phyloP scores from a whole-genome alignment of 1,139 yeast species.

The Nadsonia commutata region DNA sequence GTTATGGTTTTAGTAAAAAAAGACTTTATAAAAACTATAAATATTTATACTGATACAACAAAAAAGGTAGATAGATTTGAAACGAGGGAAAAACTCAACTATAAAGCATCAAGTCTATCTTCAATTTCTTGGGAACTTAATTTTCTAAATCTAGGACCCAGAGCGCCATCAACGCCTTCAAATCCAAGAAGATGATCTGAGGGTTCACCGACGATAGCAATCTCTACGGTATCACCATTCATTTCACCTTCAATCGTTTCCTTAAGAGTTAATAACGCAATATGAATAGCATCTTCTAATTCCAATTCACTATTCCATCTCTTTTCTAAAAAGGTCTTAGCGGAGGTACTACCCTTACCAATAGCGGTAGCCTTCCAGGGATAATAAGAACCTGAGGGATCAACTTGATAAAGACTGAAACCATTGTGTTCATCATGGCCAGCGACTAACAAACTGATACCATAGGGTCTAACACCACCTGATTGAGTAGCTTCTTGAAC shows the following conservation, averaged over 20 bases:
- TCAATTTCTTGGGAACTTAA: constrained; percentile 82
- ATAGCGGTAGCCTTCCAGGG: constrained; percentile 99
- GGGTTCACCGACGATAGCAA: constrained; percentile 74
- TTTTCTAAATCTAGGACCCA: constrained; percentile 81
- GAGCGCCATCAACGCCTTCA: constrained; percentile 58
- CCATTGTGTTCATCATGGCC: constrained; percentile 80
- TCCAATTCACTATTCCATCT: constrained; percentile 97
- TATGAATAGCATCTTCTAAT: constrained; percentile 95
- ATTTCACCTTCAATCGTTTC: constrained; percentile 97
- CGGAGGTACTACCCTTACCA: constrained; percentile 87
- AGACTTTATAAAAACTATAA: no score
- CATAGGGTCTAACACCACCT: constrained; percentile 97
- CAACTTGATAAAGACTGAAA: constrained; percentile 86
- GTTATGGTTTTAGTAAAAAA: no score
- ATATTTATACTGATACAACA: no score
- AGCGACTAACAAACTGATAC: constrained; percentile 86
- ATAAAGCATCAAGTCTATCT: constrained; percentile 87
- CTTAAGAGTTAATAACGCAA: constrained; percentile 82
- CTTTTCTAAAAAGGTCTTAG: constrained; percentile 92
- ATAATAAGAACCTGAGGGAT: constrained; percentile 94
- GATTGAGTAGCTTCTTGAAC: constrained; percentile 98
- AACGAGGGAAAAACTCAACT: no score
- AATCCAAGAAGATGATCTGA: constrained; percentile 73
- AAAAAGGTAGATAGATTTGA: no score
- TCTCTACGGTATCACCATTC: constrained; percentile 91